Percentiles rank a stretch among this genome's conserved stretches.
Evolutionary conservation across 23 red algal species (phyloP).

Genomic region (Gracilaria caudata): DNA sequence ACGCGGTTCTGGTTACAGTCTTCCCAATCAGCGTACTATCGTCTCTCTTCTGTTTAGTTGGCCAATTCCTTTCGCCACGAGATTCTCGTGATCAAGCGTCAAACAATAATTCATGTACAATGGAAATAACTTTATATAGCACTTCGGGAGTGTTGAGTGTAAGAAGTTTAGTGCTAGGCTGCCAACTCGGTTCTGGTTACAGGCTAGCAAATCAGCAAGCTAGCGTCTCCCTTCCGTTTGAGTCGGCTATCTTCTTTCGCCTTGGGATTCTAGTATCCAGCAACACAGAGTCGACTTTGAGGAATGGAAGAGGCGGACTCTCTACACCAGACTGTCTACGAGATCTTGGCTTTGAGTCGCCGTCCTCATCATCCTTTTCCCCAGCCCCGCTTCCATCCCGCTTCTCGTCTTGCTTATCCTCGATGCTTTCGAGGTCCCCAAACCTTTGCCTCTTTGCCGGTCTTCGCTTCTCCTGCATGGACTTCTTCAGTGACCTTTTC

Average conservation of each 20-base stretch:
- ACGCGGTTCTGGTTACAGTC: too few relatives aligned
- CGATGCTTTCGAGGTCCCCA: slow-evolving; percentile 13
- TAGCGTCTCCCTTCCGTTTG: slow-evolving; percentile 22
- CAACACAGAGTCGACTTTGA: slow-evolving; percentile 26
- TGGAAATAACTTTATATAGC: not conserved
- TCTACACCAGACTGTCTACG: not conserved
- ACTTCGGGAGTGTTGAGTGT: not conserved
- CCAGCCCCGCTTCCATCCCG: not conserved
- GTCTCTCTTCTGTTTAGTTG: too few relatives aligned
- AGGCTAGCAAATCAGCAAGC: not conserved
- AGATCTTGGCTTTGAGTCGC: slow-evolving; percentile 13
- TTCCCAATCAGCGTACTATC: too few relatives aligned
- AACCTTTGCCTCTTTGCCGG: slow-evolving; percentile 9
- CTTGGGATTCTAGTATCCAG: slow-evolving; percentile 20
- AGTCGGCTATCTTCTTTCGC: slow-evolving; percentile 26
- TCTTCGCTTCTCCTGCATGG: slow-evolving; percentile 3
- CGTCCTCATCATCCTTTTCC: slow-evolving; percentile 22
- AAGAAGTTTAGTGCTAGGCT: not conserved
- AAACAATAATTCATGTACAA: too few relatives aligned
- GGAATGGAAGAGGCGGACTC: slow-evolving; percentile 28
- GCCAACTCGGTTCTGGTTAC: not conserved
- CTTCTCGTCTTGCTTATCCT: not conserved
- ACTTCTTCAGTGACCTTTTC: not conserved
- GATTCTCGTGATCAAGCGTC: too few relatives aligned
- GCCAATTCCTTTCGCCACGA: too few relatives aligned